A percentile compares a stretch with the other conserved stretches of the same genome.
Evolutionary conservation across 2,329 filamentous ascomycete genomes (phyloP).

Genomic region (Trichoderma sp.): DNA sequence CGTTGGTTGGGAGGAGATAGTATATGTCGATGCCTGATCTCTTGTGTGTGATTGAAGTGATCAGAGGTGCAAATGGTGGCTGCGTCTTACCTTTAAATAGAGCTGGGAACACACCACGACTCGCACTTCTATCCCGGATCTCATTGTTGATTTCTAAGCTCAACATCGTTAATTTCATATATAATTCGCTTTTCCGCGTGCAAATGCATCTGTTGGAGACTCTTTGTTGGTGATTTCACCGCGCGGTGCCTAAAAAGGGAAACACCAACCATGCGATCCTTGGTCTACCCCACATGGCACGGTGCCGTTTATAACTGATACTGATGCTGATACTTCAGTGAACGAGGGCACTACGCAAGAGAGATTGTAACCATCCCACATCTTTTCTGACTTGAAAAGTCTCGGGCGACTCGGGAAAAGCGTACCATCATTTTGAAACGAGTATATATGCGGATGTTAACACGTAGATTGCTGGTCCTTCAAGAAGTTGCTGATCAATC

Average conservation of each 20-base stretch:
- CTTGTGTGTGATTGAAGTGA: not conserved
- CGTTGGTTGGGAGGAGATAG: not conserved
- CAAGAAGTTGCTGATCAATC: not conserved
- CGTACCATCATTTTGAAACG: not conserved
- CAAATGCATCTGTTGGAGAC: not conserved
- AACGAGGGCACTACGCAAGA: not conserved
- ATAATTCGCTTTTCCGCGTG: not conserved
- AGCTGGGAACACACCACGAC: no score
- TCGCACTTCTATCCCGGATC: not conserved
- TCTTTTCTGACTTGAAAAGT: not conserved
- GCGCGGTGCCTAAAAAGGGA: slow-evolving; percentile 12
- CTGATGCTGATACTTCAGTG: not conserved
- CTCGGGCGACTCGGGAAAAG: not conserved
- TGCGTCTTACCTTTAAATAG: not conserved
- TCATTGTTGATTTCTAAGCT: slow-evolving; percentile 5
- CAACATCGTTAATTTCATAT: not conserved
- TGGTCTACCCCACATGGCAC: not conserved
- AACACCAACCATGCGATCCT: not conserved
- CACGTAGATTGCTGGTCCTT: not conserved
- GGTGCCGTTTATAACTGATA: not conserved
- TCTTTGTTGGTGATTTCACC: not conserved
- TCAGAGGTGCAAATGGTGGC: not conserved
- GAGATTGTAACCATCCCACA: slow-evolving; percentile 1
- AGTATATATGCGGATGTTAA: not conserved
- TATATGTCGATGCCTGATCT: not conserved